Base-by-base conservation (phyloP, 2,329 filamentous ascomycete genomes). In the Talaromyces marneffei region DNA sequence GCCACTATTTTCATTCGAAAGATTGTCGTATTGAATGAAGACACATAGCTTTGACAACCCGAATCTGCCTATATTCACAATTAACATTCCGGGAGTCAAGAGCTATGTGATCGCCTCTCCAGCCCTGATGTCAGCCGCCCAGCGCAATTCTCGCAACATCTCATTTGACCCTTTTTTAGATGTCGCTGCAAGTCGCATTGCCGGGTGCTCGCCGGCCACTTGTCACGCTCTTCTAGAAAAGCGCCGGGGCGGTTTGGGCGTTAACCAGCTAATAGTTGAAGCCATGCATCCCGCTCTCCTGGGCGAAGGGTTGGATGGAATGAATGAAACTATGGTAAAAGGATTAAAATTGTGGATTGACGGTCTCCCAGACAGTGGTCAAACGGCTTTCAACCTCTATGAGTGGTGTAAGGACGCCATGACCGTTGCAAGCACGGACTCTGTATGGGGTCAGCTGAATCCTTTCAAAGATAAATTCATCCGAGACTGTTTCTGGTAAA, bases 361-460 rank as follows among this genome's bases (percentile, higher is more conserved):
- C 29, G 62, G 66, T 9, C 18, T 72, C 23, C 62, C 56, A 2
- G 25, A 40, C 14, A 16, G 31, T 8, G 33, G 16, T 1, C 14
- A 53, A 4, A 50, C 57, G 6, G 14, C 44, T 6, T 23, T 72
- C 12, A 69, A 73, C 55, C 52, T 74, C 6, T 68, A 66, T 57
- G 59, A 37, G 9, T 74, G 71, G 72, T 69, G 67, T 37, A 62
- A 60, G 7, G 60, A 68, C 46, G 66, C 65, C 18, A 67, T 72
- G 8, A 72, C 67, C 4, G 55, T 64, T 40, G 70, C 71, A 4
- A 72, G 68, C 25, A 71, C 69, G 12, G 65, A 71, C 23, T 65
- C 70, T 4, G 61, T 65, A 5, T 74, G 71, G 50, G 71, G 71
- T 1, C 65, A 66, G 0, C 37, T 67, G 40, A 74, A 73, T 58